phyloP scores from a whole-genome alignment of 2,329 filamentous ascomycete species.

The Cladosporium sp. region DNA sequence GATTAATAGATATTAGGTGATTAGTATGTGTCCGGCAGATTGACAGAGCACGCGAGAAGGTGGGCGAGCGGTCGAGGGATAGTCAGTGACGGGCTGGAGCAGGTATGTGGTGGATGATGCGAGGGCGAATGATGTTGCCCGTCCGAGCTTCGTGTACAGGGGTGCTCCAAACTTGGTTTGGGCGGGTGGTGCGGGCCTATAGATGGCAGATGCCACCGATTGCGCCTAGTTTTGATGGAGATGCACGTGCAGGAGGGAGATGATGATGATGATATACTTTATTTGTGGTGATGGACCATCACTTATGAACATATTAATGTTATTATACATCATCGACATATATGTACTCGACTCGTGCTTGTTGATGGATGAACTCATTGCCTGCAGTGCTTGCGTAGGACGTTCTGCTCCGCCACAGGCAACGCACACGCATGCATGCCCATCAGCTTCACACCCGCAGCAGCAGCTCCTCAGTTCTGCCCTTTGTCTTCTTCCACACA shows the following conservation, averaged over 20 bases:
- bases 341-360: background rate
- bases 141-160: conserved; percentile 10
- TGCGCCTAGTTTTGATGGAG: background rate
- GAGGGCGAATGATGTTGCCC: conserved; percentile 6
- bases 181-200: background rate
- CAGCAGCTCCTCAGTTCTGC: background rate
- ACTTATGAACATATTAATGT: background rate
- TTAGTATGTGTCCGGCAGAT: background rate
- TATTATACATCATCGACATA: background rate
- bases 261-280: background rate
- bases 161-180: conserved; percentile 2
- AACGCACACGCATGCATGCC: background rate
- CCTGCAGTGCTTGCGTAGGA: background rate
- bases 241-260: background rate
- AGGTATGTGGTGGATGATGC: background rate
- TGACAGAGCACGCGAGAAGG: background rate
- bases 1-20: conserved; percentile 12
- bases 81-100: background rate
- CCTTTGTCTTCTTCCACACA: conserved; percentile 1
- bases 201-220: background rate
- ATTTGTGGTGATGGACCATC: background rate
- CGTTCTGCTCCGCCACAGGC: background rate
- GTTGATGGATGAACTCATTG: background rate
- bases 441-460: conserved; percentile 1
- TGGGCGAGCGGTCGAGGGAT: background rate